Evolutionary conservation across 2,329 filamentous ascomycete genomes (phyloP).

Genomic region (Alternaria sp.): DNA sequence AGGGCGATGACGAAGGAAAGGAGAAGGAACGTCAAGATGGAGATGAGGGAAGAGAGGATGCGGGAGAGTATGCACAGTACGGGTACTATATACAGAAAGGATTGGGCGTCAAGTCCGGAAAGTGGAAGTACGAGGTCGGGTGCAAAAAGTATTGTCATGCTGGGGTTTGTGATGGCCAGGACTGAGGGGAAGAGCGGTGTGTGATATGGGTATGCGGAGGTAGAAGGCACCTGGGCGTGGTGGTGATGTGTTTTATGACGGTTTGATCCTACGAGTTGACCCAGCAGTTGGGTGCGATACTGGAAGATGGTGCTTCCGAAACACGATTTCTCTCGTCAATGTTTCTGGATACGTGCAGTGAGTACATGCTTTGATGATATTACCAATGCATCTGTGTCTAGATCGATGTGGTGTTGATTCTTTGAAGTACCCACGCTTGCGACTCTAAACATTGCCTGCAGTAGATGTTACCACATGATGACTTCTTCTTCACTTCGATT

Average conservation of each 20-base stretch:
- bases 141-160: conserved; percentile 25
- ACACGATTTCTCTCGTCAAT: rapidly evolving
- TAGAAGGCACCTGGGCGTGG: not conserved
- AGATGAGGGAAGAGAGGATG: not conserved
- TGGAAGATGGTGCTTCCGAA: not conserved
- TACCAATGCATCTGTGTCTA: no score
- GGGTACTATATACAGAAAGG: not conserved
- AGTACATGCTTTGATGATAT: no score
- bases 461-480: no score
- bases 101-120: not conserved
- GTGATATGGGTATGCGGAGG: not conserved
- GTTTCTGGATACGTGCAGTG: no score
- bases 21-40: not conserved
- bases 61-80: not conserved
- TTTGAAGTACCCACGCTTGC: no score
- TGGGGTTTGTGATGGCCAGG: conserved; percentile 19
- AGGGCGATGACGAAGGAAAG: not conserved
- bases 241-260: not conserved
- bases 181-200: not conserved
- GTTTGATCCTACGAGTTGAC: not conserved
- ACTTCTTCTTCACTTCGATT: no score
- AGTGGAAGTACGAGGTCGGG: conserved; percentile 5
- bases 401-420: no score
- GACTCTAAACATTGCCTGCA: no score
- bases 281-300: not conserved